Evolutionary conservation across 192 early-diverging fungal genomes (phyloP), one percentile per base, ranked within the genome.

Genomic region (Radiomyces spectabilis): DNA sequence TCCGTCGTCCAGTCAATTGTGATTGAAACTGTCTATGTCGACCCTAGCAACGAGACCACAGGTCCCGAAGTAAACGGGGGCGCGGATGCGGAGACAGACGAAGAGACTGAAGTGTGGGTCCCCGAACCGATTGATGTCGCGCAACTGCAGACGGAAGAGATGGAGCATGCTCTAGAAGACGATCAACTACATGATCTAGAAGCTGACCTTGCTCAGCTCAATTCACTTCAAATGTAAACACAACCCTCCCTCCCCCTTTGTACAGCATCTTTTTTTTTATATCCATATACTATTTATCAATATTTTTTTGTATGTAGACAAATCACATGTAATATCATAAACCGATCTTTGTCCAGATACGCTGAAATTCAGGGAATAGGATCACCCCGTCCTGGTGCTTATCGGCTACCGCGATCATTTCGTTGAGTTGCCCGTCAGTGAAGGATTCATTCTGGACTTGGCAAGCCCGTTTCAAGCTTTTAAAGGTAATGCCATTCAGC

Each of bases 331-430:
- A 35, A 24, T 31, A 15, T 13, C 21, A 31, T 12, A 35, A 13
- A 13, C 30, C 34, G 5, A 22, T 31, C 12, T 37, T 12, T 9
- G 21, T 9, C 30, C 30, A 53, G 2, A 53, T 13, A 19, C 16
- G 9, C 30, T 25, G 6, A 21, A 53, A 53, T 4, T 53, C 51
- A 24, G 35, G 34, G 15, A 37, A 37, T 6, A n/a, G 16, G 15
- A 53, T 25, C 5, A 53, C 5, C 2, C 51, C 51, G 30, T 53
- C 51, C 4, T 53, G 51, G 26, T 53, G 18, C 24, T 21, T 10
- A 41, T 53, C 51, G 12, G 33, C 51, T 10, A 37, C 19, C 5
- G 16, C n/a, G 19, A 53, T 38, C 51, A 53, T 53, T 41, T 19
- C 16, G 8, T 35, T 16, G 13, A 38, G 12, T 38, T 53, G 13